A percentile compares a stretch with the other conserved stretches of the same genome.
Conservation (phyloP, 2,329 filamentous ascomycete species). For the Verticillium zaregamsianum region DNA sequence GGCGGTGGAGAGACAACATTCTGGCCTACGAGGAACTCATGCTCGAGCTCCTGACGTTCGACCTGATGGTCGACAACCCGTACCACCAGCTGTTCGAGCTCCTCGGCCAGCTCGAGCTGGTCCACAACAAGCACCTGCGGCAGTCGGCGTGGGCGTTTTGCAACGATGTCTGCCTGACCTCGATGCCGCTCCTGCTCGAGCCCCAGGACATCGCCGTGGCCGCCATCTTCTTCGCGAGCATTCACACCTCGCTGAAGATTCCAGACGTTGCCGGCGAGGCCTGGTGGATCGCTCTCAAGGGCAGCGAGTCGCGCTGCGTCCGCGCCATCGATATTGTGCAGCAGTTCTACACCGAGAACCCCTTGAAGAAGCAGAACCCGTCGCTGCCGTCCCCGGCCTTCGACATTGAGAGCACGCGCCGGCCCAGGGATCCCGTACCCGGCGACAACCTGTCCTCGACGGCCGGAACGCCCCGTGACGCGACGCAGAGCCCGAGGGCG, state of each 20-base stretch:
- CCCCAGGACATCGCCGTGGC: slow-evolving; percentile 79
- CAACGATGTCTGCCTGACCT: slow-evolving; percentile 83
- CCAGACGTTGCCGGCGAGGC: slow-evolving; percentile 71
- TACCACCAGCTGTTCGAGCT: slow-evolving; percentile 82
- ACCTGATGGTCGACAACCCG: slow-evolving; percentile 84
- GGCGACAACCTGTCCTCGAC: slow-evolving; percentile 41
- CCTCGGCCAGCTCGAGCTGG: slow-evolving; percentile 66
- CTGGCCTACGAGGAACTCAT: slow-evolving; percentile 89
- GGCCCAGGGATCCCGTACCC: slow-evolving; percentile 41
- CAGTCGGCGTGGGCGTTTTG: slow-evolving; percentile 92
- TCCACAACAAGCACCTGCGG: slow-evolving; percentile 76
- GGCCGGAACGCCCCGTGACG: slow-evolving; percentile 43
- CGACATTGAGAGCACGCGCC: slow-evolving; percentile 50
- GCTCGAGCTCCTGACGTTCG: slow-evolving; percentile 88
- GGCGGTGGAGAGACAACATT: slow-evolving; percentile 95
- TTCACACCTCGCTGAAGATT: slow-evolving; percentile 69
- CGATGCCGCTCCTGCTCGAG: slow-evolving; percentile 75
- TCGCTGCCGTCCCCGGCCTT: slow-evolving; percentile 51
- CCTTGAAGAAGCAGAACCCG: slow-evolving; percentile 53
- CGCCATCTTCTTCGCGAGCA: slow-evolving; percentile 81
- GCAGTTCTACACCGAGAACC: slow-evolving; percentile 62
- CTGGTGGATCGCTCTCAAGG: slow-evolving; percentile 82
- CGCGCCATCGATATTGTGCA: slow-evolving; percentile 74
- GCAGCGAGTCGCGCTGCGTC: slow-evolving; percentile 65
- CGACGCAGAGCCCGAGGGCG: slow-evolving; percentile 23